These are phyloP conservation scores for Rubia occidens DNA, from an alignment of 305 asterid species.

Conservation along the genomic window DNA sequence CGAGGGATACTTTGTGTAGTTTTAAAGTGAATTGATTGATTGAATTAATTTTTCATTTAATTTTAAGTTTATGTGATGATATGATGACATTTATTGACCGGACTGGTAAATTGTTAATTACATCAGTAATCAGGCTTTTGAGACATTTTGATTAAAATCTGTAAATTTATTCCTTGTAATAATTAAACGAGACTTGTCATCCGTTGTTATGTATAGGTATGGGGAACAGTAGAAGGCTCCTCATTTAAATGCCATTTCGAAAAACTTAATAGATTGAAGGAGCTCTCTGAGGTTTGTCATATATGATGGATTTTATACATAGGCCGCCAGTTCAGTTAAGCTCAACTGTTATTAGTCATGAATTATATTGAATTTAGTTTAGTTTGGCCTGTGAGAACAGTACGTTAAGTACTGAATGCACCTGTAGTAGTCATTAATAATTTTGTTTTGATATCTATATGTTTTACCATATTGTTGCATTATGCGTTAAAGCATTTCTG, in stretches of 20 bases:
- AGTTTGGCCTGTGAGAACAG: neutral
- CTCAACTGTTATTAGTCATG: neutral
- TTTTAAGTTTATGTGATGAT: neutral
- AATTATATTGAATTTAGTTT: neutral
- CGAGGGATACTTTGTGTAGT: neutral
- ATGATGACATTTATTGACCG: neutral
- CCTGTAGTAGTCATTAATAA: neutral
- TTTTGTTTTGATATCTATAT: neutral
- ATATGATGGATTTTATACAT: too few species aligned
- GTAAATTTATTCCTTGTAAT: neutral
- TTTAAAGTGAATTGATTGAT: neutral
- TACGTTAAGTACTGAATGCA: neutral
- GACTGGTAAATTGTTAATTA: neutral
- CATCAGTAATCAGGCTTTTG: neutral
- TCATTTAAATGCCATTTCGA: constrained; percentile 71
- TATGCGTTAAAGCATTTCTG: neutral
- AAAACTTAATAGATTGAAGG: constrained; percentile 56
- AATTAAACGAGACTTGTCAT: constrained; percentile 16
- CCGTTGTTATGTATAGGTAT: constrained; percentile 42
- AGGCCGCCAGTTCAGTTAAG: neutral
- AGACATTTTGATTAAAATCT: neutral
- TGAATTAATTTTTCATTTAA: neutral
- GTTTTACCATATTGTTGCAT: neutral
- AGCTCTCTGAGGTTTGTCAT: constrained; percentile 55
- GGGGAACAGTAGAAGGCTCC: constrained; percentile 57